Evolutionary conservation across 2,329 filamentous ascomycete species (phyloP).

Genomic region (Cordyceps cateniannulata): DNA sequence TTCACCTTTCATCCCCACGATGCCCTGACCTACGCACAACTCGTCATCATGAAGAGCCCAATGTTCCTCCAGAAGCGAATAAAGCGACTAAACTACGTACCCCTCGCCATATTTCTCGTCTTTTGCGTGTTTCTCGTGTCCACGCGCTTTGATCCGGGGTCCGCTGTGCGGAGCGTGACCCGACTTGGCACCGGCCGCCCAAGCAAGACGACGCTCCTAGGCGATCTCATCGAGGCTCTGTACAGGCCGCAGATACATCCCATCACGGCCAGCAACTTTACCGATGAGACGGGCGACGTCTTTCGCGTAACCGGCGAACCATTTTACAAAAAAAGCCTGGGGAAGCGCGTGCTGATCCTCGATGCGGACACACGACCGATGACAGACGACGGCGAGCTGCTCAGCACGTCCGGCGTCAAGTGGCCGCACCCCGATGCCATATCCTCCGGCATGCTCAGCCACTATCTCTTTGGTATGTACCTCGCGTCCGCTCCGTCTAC

Average conservation of each 20-base stretch:
- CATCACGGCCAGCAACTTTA: background rate
- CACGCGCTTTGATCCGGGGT: background rate
- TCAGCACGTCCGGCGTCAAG: background rate
- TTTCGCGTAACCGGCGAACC: background rate
- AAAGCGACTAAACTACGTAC: background rate
- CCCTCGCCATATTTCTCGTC: background rate
- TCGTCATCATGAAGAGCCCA: background rate
- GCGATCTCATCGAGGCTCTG: background rate
- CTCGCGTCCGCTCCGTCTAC: background rate
- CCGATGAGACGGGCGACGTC: background rate
- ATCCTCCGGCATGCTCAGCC: slow-evolving; percentile 3
- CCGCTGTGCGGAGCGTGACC: background rate
- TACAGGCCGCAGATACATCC: background rate
- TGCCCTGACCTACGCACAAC: background rate
- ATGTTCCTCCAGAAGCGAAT: background rate
- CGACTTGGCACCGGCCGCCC: no score
- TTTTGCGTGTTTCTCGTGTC: background rate
- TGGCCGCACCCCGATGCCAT: slow-evolving; percentile 2
- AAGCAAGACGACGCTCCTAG: no score
- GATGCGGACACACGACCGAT: background rate
- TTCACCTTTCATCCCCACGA: background rate
- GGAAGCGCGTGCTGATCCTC: background rate
- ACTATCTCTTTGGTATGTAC: background rate
- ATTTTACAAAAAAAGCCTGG: background rate
- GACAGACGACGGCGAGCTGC: background rate